phyloP scores from a whole-genome alignment of 768 basidiomycete genomes.

The Lactarius sp. region DNA sequence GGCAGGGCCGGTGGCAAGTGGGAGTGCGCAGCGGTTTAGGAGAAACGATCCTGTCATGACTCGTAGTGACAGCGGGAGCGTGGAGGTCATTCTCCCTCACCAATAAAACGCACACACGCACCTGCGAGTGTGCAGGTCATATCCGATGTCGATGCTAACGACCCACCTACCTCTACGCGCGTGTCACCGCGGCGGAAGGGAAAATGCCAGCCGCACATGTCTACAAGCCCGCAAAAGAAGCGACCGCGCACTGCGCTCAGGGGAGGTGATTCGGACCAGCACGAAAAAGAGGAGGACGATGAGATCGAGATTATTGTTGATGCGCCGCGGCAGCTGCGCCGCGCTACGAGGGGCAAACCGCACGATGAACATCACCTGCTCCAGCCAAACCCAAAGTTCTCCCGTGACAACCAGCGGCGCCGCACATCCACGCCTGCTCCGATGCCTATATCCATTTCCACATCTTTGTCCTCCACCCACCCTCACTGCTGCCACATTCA shows the following conservation, averaged over 20 bases:
- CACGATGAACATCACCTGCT: neutral
- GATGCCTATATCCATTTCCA: neutral
- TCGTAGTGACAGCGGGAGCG: neutral
- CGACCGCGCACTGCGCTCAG: neutral
- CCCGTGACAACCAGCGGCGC: neutral
- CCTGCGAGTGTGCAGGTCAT: neutral
- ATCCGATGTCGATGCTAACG: neutral
- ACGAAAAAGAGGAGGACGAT: neutral
- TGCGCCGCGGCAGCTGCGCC: neutral
- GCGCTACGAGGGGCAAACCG: neutral
- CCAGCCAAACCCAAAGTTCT: neutral
- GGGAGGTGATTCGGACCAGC: neutral
- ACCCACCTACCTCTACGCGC: neutral
- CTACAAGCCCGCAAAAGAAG: too few relatives aligned
- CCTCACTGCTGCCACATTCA: neutral
- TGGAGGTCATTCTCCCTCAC: neutral
- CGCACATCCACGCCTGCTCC: neutral
- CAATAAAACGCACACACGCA: neutral
- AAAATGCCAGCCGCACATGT: too few relatives aligned
- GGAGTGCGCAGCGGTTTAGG: neutral
- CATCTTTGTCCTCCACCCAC: neutral
- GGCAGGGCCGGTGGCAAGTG: neutral
- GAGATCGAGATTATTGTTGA: neutral
- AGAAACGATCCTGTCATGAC: neutral
- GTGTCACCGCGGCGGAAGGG: neutral